These are phyloP conservation scores for Coemansia sp. DNA, from an alignment of 192 early-diverging fungal species.

Conservation along the genomic window DNA sequence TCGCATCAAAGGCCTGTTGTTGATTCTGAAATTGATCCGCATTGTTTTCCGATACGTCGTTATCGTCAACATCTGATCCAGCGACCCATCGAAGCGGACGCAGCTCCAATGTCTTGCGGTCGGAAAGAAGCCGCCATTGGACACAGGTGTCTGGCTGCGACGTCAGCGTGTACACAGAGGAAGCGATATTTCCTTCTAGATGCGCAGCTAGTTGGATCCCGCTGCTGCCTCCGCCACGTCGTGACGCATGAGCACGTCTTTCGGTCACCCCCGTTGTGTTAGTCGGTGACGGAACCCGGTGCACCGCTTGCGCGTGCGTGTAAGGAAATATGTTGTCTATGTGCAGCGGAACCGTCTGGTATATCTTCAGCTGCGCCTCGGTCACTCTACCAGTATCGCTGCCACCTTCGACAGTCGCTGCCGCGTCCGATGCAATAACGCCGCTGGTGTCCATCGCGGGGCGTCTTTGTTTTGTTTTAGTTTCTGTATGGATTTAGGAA, in stretches of 20 bases:
- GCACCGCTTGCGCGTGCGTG: constrained; percentile 24
- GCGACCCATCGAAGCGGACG: constrained; percentile 47
- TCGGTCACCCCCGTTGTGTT: background rate
- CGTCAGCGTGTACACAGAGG: constrained; percentile 38
- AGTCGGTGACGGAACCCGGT: constrained; percentile 33
- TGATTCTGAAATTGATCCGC: background rate
- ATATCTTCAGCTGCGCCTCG: constrained; percentile 36
- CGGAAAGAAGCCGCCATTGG: constrained; percentile 47
- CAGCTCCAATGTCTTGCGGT: constrained; percentile 41
- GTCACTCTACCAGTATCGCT: background rate
- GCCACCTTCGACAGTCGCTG: background rate
- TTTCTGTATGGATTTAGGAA: no score
- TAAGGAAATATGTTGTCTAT: constrained; percentile 52
- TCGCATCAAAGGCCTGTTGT: background rate
- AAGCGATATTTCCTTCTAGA: constrained; percentile 20
- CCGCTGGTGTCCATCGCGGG: no score
- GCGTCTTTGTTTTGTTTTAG: no score
- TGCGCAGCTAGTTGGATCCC: constrained; percentile 36
- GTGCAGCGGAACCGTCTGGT: constrained; percentile 37
- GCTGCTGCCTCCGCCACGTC: background rate
- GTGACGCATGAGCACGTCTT: no score
- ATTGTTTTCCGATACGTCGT: background rate
- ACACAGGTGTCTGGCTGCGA: constrained; percentile 49
- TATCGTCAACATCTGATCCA: background rate
- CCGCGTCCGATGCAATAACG: background rate